A percentile compares a stretch with the other conserved stretches of the same genome.
Conservation (phyloP, 73 alveolate species). For the Tetrahymena malaccensis region DNA sequence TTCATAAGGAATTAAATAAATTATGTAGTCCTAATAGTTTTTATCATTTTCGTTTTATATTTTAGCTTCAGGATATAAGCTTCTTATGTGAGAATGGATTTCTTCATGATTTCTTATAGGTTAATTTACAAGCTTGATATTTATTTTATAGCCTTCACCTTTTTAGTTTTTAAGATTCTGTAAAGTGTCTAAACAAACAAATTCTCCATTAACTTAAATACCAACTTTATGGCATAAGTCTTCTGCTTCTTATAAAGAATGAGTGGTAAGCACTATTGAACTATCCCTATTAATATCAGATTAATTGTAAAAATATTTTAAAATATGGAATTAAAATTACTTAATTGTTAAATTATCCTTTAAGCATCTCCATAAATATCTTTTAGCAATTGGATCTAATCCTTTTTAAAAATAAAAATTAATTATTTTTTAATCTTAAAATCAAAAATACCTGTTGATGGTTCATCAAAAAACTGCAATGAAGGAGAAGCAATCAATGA, state of each 20-base stretch:
- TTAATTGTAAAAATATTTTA: neutral
- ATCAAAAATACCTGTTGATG: constrained; percentile 71
- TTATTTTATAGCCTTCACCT: constrained; percentile 84
- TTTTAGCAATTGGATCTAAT: constrained; percentile 62
- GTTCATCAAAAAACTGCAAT: constrained; percentile 88
- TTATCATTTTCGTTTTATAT: neutral
- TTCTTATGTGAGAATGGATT: neutral
- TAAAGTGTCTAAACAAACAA: constrained; percentile 71
- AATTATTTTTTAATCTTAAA: neutral
- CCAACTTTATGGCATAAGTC: constrained; percentile 83
- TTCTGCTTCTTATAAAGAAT: constrained; percentile 94
- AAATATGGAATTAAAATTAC: neutral
- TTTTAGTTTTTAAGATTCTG: constrained; percentile 66
- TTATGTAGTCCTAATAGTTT: neutral
- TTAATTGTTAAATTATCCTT: neutral
- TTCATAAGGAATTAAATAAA: neutral
- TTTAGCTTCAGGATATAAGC: neutral
- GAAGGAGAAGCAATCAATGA: constrained; percentile 89
- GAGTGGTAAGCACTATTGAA: constrained; percentile 84
- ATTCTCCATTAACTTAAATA: constrained; percentile 72
- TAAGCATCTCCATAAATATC: constrained; percentile 49
- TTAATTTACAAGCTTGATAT: constrained; percentile 44
- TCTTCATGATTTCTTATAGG: constrained; percentile 40
- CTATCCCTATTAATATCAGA: constrained; percentile 19
- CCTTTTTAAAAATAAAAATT: neutral